Evolutionary conservation across 352 stramenopile genomes (phyloP).

Genomic region (Aphanomyces stellatus): DNA sequence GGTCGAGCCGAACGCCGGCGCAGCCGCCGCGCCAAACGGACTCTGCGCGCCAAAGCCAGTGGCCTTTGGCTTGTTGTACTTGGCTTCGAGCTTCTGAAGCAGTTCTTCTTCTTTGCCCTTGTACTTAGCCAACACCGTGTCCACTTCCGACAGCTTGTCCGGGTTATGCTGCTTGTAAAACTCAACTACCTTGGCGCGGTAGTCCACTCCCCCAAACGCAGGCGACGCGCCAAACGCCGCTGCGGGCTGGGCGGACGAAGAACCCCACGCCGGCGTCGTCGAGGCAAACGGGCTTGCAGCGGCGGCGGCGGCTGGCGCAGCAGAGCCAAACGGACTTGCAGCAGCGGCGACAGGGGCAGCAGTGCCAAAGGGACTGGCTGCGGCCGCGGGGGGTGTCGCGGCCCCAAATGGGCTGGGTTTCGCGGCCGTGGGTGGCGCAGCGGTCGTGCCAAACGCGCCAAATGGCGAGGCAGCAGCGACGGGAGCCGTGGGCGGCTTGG

Average conservation of each 20-base stretch:
- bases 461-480: conserved; percentile 21
- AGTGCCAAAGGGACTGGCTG: background rate
- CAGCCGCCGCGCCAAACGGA: conserved; percentile 33
- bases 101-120: conserved; percentile 74
- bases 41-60: conserved; percentile 33
- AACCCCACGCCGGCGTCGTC: conserved; percentile 12
- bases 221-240: conserved; percentile 33
- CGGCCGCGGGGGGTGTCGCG: conserved; percentile 1
- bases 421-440: background rate
- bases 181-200: conserved; percentile 47
- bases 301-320: conserved; percentile 18
- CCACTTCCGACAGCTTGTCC: conserved; percentile 76
- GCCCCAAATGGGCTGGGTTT: background rate
- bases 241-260: conserved; percentile 2
- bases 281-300: conserved; percentile 29
- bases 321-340: conserved; percentile 16
- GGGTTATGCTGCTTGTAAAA: conserved; percentile 92
- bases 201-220: conserved; percentile 27
- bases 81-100: conserved; percentile 55
- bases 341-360: background rate
- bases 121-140: conserved; percentile 85
- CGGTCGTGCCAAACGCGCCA: background rate
- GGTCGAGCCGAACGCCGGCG: conserved; percentile 20
- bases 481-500: background rate
- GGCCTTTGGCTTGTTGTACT: conserved; percentile 53